Conservation (phyloP, 192 early-diverging fungal species). For the Powellomyces hirtus region DNA sequence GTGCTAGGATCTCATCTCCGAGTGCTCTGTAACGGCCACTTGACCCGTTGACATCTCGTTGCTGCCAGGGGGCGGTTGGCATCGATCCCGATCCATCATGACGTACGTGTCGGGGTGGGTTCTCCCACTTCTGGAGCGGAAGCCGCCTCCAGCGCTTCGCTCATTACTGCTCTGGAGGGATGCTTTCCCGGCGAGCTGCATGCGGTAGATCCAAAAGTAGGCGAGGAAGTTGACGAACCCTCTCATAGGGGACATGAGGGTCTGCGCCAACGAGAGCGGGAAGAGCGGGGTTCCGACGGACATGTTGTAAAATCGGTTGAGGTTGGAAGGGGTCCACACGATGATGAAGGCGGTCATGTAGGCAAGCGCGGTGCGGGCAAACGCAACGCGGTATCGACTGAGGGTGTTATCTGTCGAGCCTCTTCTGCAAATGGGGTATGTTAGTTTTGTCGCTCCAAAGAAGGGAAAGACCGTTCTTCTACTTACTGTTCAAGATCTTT, state of each 20-base stretch:
- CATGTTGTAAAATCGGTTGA: slow-evolving; percentile 24
- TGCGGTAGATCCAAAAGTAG: slow-evolving; percentile 18
- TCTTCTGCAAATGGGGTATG: not conserved
- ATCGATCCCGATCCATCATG: no score
- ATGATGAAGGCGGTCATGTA: slow-evolving; percentile 24
- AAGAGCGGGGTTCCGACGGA: slow-evolving; percentile 6
- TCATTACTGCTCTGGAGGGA: not conserved
- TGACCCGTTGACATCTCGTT: no score
- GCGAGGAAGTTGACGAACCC: slow-evolving; percentile 25
- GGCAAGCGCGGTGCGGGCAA: slow-evolving; percentile 5
- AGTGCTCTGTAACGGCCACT: no score
- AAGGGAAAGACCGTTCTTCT: not conserved
- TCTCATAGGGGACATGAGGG: slow-evolving; percentile 23
- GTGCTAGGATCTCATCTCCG: no score
- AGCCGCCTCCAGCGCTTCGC: no score
- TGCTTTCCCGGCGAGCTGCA: not conserved
- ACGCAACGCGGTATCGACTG: slow-evolving; percentile 2
- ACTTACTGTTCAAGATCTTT: slow-evolving; percentile 7
- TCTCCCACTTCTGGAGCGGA: not conserved
- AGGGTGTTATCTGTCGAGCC: not conserved
- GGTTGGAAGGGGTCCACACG: slow-evolving; percentile 28
- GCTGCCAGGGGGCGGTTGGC: no score
- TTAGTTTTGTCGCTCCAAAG: not conserved
- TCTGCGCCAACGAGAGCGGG: slow-evolving; percentile 14
- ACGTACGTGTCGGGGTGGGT: no score